Evolutionary conservation across 2,329 filamentous ascomycete species (phyloP).

Genomic region (Hortaea werneckii): DNA sequence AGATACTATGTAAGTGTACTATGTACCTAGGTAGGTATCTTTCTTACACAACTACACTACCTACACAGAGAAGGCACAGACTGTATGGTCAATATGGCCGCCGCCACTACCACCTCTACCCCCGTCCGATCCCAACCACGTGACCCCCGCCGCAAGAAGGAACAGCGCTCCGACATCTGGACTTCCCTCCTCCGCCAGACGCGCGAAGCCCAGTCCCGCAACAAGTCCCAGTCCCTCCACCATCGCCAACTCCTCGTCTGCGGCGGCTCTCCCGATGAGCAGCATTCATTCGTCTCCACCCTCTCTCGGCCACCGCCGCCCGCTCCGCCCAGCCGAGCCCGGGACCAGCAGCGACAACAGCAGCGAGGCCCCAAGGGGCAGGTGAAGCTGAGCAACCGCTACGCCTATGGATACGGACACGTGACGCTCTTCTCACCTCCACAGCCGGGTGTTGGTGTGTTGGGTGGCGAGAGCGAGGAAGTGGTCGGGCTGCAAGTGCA

Average conservation of each 20-base stretch:
- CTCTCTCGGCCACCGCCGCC: conserved; percentile 21
- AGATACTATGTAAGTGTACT: too few species aligned
- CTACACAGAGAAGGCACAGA: too few species aligned
- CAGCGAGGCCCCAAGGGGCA: conserved; percentile 15
- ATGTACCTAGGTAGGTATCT: too few species aligned
- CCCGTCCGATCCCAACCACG: not conserved
- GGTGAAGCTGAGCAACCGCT: conserved; percentile 23
- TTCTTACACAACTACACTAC: too few species aligned
- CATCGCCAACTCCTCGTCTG: conserved; percentile 22
- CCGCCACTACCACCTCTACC: not conserved
- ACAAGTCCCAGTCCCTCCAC: conserved; percentile 21
- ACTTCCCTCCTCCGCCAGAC: conserved; percentile 24
- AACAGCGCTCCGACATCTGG: conserved; percentile 25
- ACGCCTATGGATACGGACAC: conserved; percentile 26
- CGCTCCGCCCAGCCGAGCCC: conserved; percentile 13
- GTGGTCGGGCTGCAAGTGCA: conserved; percentile 22
- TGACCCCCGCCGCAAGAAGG: conserved; percentile 11
- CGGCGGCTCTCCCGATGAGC: conserved; percentile 23
- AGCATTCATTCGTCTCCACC: conserved; percentile 17
- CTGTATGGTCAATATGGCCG: too few species aligned
- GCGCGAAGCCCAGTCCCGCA: conserved; percentile 26
- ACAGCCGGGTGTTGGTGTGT: conserved; percentile 14
- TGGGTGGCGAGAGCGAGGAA: conserved; percentile 24
- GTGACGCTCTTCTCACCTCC: conserved; percentile 23
- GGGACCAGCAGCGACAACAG: conserved; percentile 14